Percentiles rank a stretch among this genome's conserved stretches.
These are phyloP conservation scores for Babesia divergens DNA, from an alignment of 169 alveolate species.

Conservation along the genomic window DNA sequence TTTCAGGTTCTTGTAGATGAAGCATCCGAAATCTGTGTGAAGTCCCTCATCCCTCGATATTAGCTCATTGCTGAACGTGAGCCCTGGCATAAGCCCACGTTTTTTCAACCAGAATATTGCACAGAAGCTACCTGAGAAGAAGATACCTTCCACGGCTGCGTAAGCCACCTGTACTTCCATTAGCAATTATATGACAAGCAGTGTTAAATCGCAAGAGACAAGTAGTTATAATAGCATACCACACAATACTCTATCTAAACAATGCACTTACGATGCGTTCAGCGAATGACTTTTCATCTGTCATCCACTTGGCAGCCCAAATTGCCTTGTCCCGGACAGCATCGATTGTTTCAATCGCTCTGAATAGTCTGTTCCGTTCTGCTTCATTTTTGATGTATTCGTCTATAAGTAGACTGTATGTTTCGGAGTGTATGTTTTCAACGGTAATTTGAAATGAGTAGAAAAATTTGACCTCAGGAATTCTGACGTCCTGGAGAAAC, in stretches of 20 bases:
- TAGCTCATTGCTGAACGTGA: conserved; percentile 94
- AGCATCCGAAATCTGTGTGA: conserved; percentile 98
- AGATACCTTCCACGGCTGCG: conserved; percentile 96
- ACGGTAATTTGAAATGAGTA: conserved; percentile 97
- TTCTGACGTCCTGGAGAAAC: conserved; percentile 91
- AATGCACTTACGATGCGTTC: conserved; percentile 90
- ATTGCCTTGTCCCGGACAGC: conserved; percentile 93
- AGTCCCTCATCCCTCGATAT: conserved; percentile 98
- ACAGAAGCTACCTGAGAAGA: conserved; percentile 97
- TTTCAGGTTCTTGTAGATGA: conserved; percentile 88
- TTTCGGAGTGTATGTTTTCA: conserved; percentile 98
- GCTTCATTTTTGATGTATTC: conserved; percentile 87
- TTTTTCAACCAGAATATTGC: conserved; percentile 99
- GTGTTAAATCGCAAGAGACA: background rate
- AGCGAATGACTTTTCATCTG: conserved; percentile 88
- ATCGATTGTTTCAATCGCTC: conserved; percentile 91
- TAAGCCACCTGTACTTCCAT: conserved; percentile 75
- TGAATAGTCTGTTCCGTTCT: conserved; percentile 90
- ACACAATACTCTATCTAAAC: conserved; percentile 4
- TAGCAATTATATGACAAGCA: background rate
- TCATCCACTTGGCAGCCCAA: conserved; percentile 98
- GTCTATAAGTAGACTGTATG: conserved; percentile 89
- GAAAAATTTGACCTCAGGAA: conserved; percentile 96
- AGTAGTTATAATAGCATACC: conserved; percentile 10
- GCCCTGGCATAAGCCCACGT: conserved; percentile 95